Conservation (phyloP, 306 rosid species). For the Lotus japonicus region DNA sequence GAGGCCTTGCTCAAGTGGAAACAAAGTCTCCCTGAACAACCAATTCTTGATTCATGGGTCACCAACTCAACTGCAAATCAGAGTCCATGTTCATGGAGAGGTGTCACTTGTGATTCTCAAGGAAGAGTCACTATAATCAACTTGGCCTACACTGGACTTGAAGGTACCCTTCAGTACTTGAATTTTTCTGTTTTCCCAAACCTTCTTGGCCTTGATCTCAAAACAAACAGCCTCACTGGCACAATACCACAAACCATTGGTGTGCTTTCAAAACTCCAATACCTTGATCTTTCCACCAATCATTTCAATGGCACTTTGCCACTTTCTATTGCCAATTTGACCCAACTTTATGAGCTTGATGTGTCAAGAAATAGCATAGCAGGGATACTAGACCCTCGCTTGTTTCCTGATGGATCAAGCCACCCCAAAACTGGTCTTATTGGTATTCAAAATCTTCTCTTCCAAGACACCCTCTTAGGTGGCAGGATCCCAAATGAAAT, state of each 20-base stretch:
- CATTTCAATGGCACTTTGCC: conserved; percentile 39
- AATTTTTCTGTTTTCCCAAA: conserved; percentile 48
- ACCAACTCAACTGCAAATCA: conserved; percentile 14
- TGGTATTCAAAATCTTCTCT: conserved; percentile 32
- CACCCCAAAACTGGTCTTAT: conserved; percentile 31
- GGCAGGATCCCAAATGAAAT: conserved; percentile 47
- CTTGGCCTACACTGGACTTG: conserved; percentile 38
- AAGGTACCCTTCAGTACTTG: conserved; percentile 41
- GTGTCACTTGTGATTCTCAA: conserved; percentile 37
- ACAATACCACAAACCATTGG: conserved; percentile 44
- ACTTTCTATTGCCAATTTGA: conserved; percentile 49
- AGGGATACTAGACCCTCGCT: conserved; percentile 34
- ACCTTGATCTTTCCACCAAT: conserved; percentile 51
- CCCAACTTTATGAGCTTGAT: conserved; percentile 47
- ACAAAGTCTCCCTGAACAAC: conserved; percentile 36
- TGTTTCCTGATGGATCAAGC: conserved; percentile 36
- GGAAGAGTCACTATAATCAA: conserved; percentile 28
- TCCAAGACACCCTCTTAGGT: conserved; percentile 33
- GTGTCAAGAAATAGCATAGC: conserved; percentile 40
- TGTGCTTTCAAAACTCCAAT: conserved; percentile 35
- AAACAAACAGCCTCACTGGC: conserved; percentile 37
- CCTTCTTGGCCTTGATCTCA: conserved; percentile 52
- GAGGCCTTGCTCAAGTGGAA: conserved; percentile 53
- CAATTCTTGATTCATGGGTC: conserved; percentile 40
- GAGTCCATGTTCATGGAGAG: conserved; percentile 47